A percentile compares a stretch with the other conserved stretches of the same genome.
These are phyloP conservation scores for Boletus eberwhitei DNA, from an alignment of 768 basidiomycete species.

Conservation along the genomic window DNA sequence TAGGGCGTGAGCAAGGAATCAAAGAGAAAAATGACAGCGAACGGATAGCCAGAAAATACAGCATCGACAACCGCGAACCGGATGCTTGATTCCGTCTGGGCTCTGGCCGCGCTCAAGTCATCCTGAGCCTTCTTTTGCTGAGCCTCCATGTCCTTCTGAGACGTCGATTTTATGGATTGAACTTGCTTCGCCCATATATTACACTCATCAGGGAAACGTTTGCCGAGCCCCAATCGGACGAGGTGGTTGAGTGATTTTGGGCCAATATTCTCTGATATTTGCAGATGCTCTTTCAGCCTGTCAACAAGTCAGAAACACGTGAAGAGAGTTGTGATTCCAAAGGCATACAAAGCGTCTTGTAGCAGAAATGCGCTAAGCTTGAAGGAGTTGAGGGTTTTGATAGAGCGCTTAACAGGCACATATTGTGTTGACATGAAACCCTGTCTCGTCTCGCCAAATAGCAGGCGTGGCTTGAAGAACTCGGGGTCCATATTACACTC, in stretches of 20 bases:
- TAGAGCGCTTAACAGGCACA: conserved; percentile 16
- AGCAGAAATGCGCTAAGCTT: conserved; percentile 15
- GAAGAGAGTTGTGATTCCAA: neutral
- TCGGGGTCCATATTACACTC: conserved; percentile 21
- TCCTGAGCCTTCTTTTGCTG: conserved; percentile 14
- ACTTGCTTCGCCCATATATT: conserved; percentile 24
- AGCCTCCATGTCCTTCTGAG: neutral
- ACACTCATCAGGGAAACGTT: conserved; percentile 27
- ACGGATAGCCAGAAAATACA: conserved; percentile 26
- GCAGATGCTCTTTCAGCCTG: conserved; percentile 27
- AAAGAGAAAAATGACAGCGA: conserved; percentile 1
- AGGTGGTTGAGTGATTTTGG: conserved; percentile 29
- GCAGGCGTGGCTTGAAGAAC: conserved; percentile 29
- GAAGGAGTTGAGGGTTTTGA: conserved; percentile 3
- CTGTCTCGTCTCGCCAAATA: conserved; percentile 43
- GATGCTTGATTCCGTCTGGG: conserved; percentile 16
- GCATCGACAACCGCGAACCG: conserved; percentile 26
- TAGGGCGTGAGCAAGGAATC: neutral
- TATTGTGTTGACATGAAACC: conserved; percentile 36
- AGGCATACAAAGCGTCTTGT: conserved; percentile 25
- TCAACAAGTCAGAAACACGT: neutral
- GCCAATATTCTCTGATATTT: conserved; percentile 21
- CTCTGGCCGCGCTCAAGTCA: conserved; percentile 6
- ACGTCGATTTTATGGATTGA: neutral
- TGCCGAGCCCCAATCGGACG: conserved; percentile 28